These are phyloP conservation scores for Daldinia decipiens DNA, from an alignment of 495 filamentous ascomycete species.

Conservation along the genomic window DNA sequence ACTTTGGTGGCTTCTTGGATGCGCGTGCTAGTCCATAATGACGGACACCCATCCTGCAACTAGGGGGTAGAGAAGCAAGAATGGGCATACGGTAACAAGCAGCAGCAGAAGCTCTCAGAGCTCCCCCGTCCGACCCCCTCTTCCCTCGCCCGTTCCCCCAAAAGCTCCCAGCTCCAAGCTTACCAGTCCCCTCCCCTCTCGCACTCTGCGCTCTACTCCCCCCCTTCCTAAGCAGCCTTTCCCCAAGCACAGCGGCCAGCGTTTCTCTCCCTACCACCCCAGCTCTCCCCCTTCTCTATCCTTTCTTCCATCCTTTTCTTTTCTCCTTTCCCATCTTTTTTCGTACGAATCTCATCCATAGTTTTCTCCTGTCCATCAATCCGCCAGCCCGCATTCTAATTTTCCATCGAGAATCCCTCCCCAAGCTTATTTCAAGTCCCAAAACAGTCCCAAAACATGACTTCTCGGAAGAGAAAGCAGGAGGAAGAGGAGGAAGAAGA, in stretches of 20 bases:
- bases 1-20: conserved; percentile 35
- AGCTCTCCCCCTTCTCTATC: conserved; percentile 44
- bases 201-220: conserved; percentile 40
- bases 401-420: conserved; percentile 41
- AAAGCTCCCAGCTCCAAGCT: conserved; percentile 40
- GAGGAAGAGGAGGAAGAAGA: conserved; percentile 63
- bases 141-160: conserved; percentile 38
- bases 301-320: conserved; percentile 39
- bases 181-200: conserved; percentile 47
- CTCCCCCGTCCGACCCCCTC: conserved; percentile 42
- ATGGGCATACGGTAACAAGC: conserved; percentile 7
- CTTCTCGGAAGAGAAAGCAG: conserved; percentile 60
- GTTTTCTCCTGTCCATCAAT: conserved; percentile 40
- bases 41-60: conserved; percentile 38
- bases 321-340: conserved; percentile 38
- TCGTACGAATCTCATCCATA: conserved; percentile 40
- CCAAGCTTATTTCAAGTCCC: conserved; percentile 30
- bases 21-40: conserved; percentile 36
- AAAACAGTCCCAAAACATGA: conserved; percentile 51
- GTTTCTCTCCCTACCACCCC: conserved; percentile 51
- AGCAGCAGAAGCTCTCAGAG: conserved; percentile 45
- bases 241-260: conserved; percentile 45
- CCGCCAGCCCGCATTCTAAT: conserved; percentile 19
- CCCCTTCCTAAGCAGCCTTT: conserved; percentile 44
- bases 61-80: conserved; percentile 11